These are phyloP conservation scores for Haematococcus lacustris DNA, from an alignment of 139 green algal species.

Conservation along the genomic window DNA sequence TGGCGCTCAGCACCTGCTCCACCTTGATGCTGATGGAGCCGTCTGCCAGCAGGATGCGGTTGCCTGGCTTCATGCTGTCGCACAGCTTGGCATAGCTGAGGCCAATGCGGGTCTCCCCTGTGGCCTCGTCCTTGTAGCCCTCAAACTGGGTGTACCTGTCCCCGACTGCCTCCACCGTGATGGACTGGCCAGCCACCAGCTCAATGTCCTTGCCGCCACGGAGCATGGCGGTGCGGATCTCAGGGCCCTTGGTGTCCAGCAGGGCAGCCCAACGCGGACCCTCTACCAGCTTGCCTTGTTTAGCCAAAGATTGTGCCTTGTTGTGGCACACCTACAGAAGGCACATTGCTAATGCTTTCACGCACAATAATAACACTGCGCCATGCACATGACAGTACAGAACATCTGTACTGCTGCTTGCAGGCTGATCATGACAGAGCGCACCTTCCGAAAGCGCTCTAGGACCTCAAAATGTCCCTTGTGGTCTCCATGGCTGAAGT, in stretches of 20 bases:
- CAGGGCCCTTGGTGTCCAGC: constrained; percentile 58
- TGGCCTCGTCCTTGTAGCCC: constrained; percentile 33
- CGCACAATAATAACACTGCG: too few relatives aligned
- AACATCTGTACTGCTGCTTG: too few relatives aligned
- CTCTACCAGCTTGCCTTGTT: not conserved
- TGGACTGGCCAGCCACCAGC: constrained; percentile 37
- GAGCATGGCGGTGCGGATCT: constrained; percentile 59
- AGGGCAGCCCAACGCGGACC: constrained; percentile 25
- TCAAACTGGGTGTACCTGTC: constrained; percentile 41
- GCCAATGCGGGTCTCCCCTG: constrained; percentile 44
- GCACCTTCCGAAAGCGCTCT: constrained; percentile 46
- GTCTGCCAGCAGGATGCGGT: constrained; percentile 55
- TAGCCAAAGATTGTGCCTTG: constrained; percentile 16
- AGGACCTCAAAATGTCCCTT: constrained; percentile 45
- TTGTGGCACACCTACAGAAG: constrained; percentile 19
- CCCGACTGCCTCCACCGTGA: constrained; percentile 50
- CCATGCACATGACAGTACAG: too few relatives aligned
- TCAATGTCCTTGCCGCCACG: constrained; percentile 38
- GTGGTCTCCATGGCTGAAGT: constrained; percentile 69
- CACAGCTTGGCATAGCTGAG: constrained; percentile 57
- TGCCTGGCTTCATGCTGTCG: constrained; percentile 31
- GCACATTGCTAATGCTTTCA: too few relatives aligned
- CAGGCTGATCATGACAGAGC: too few relatives aligned
- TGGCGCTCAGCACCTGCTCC: constrained; percentile 31
- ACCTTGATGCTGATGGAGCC: constrained; percentile 46